These are phyloP conservation scores for Dothideomycetes sp. DNA, from an alignment of 2,329 filamentous ascomycete genomes.

Conservation along the genomic window DNA sequence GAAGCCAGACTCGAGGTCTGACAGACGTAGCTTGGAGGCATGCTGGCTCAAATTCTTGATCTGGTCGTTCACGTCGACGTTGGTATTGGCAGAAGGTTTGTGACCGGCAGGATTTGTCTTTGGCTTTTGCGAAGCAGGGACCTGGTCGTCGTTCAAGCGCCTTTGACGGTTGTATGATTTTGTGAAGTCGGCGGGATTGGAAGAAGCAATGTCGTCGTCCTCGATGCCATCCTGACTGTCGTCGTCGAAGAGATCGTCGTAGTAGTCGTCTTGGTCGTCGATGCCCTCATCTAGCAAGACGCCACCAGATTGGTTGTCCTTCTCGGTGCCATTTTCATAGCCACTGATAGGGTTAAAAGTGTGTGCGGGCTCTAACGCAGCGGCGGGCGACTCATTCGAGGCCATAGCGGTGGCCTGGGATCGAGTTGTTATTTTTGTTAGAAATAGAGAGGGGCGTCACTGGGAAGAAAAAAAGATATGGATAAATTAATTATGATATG, in stretches of 20 bases:
- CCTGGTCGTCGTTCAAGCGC: constrained; percentile 49
- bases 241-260: constrained; percentile 49
- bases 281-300: constrained; percentile 6
- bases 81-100: constrained; percentile 69
- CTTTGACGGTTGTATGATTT: constrained; percentile 84
- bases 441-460: too few species aligned
- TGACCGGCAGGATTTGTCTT: constrained; percentile 58
- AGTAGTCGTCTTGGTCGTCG: constrained; percentile 51
- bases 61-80: constrained; percentile 75
- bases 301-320: constrained; percentile 16
- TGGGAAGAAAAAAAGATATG: too few species aligned
- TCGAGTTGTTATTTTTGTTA: too few species aligned
- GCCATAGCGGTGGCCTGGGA: too few species aligned
- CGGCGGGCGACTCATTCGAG: constrained; percentile 14
- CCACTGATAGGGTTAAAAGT: constrained; percentile 25
- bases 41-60: constrained; percentile 76
- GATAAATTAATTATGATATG: too few species aligned
- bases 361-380: constrained; percentile 21
- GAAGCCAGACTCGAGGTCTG: constrained; percentile 49
- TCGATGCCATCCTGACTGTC: constrained; percentile 50
- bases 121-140: constrained; percentile 47
- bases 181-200: constrained; percentile 59
- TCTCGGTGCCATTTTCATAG: constrained; percentile 19
- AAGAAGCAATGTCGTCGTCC: constrained; percentile 49
- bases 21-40: constrained; percentile 75